Conservation (phyloP, 495 filamentous ascomycete species). For the Penicillium cinerascens region DNA sequence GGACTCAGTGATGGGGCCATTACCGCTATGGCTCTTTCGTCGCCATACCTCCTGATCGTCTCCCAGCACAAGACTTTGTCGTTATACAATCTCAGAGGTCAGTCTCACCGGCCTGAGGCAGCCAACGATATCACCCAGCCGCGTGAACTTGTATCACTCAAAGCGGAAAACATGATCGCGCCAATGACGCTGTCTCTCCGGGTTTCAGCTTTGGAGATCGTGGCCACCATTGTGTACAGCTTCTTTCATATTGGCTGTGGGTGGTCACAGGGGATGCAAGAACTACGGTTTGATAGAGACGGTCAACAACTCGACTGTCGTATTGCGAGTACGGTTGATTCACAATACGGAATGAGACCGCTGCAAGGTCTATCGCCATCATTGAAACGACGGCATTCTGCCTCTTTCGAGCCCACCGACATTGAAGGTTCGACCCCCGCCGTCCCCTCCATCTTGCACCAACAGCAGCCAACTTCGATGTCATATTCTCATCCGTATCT, state of each 20-base stretch:
- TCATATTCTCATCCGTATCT: slow-evolving; percentile 92
- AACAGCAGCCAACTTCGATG: slow-evolving; percentile 61
- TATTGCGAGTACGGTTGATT: slow-evolving; percentile 47
- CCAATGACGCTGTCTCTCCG: slow-evolving; percentile 79
- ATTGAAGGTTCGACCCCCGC: not conserved
- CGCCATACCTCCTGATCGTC: slow-evolving; percentile 76
- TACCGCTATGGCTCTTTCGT: slow-evolving; percentile 69
- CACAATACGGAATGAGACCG: slow-evolving; percentile 35
- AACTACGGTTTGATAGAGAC: slow-evolving; percentile 60
- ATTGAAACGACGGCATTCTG: slow-evolving; percentile 25
- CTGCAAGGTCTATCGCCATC: slow-evolving; percentile 38
- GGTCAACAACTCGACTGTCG: slow-evolving; percentile 56
- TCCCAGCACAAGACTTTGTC: slow-evolving; percentile 68
- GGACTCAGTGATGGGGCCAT: slow-evolving; percentile 59
- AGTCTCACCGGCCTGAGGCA: slow-evolving; percentile 1
- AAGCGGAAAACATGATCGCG: slow-evolving; percentile 74
- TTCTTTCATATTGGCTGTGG: slow-evolving; percentile 54
- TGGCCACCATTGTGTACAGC: slow-evolving; percentile 81
- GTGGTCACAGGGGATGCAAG: slow-evolving; percentile 90
- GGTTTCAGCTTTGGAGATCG: slow-evolving; percentile 53
- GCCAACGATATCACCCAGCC: slow-evolving; percentile 33
- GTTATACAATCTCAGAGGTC: slow-evolving; percentile 59
- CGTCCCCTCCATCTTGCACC: slow-evolving; percentile 37
- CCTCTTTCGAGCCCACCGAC: not conserved
- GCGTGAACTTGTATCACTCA: slow-evolving; percentile 70